Evolutionary conservation across 1,284 basidiomycete species (phyloP).

Genomic region (Ganoderma boninense): DNA sequence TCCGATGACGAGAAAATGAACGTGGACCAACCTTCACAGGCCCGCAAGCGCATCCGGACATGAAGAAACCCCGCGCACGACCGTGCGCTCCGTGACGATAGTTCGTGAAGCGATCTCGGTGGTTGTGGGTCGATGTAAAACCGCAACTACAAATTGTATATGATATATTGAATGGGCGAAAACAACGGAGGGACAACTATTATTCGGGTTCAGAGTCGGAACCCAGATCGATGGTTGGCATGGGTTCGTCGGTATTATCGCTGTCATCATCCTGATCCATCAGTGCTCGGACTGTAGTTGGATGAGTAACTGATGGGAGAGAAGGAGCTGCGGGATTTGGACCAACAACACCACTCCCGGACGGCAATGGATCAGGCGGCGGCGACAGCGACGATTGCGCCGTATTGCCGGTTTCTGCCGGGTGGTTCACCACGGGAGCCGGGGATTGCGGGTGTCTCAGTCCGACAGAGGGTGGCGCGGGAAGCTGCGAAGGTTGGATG

Average conservation of each 20-base stretch:
- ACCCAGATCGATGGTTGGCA: constrained; percentile 60
- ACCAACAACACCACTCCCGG: constrained; percentile 19
- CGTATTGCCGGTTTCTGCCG: not conserved
- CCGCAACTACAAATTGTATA: not conserved
- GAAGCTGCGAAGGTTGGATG: not conserved
- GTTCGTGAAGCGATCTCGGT: not conserved
- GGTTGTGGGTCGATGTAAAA: constrained; percentile 9
- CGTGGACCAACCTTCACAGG: constrained; percentile 36
- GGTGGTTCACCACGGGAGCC: not conserved
- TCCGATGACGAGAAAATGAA: constrained; percentile 55
- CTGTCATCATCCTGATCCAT: constrained; percentile 40
- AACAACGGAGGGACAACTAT: constrained; percentile 1
- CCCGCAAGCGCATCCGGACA: constrained; percentile 40
- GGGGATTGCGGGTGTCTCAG: constrained; percentile 2
- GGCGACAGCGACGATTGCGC: constrained; percentile 21
- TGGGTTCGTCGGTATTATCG: constrained; percentile 60
- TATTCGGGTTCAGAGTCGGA: constrained; percentile 54
- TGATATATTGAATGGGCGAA: constrained; percentile 9
- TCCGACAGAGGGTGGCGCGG: constrained; percentile 3
- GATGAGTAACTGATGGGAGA: constrained; percentile 7
- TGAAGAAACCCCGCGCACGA: constrained; percentile 19
- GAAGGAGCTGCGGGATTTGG: constrained; percentile 19
- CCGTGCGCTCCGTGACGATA: constrained; percentile 4
- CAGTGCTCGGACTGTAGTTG: constrained; percentile 32
- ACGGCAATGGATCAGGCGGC: constrained; percentile 30